Evolutionary conservation across 305 asterid genomes (phyloP).

Genomic region (Solanum hybrid): DNA sequence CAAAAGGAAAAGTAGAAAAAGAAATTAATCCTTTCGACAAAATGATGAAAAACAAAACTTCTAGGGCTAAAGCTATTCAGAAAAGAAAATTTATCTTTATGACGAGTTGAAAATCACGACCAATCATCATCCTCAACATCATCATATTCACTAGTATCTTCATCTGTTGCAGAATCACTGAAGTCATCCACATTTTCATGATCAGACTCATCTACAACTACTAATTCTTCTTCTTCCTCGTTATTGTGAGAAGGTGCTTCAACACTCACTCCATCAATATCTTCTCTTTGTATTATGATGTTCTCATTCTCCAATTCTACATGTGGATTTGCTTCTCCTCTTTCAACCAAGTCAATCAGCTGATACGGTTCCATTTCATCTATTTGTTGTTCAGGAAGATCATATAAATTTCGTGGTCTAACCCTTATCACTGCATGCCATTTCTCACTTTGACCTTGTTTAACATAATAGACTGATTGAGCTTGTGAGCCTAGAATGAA

Average conservation of each 20-base stretch:
- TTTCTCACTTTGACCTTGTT: background rate
- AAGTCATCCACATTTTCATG: background rate
- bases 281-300: background rate
- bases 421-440: background rate
- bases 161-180: background rate
- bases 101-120: no score
- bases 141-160: background rate
- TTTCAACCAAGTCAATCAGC: background rate
- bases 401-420: background rate
- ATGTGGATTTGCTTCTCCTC: background rate
- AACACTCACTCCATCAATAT: background rate
- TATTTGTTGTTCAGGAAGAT: background rate
- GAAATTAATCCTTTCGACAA: background rate
- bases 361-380: background rate
- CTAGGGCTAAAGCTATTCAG: no score
- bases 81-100: no score
- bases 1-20: no score
- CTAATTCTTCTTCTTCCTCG: background rate
- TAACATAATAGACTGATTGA: background rate
- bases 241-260: background rate
- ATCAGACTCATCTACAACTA: background rate
- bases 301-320: background rate
- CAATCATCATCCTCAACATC: background rate
- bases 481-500: background rate
- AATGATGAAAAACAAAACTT: no score